Evolutionary conservation across 495 filamentous ascomycete genomes (phyloP).

Genomic region (Trichoderma reesei): DNA sequence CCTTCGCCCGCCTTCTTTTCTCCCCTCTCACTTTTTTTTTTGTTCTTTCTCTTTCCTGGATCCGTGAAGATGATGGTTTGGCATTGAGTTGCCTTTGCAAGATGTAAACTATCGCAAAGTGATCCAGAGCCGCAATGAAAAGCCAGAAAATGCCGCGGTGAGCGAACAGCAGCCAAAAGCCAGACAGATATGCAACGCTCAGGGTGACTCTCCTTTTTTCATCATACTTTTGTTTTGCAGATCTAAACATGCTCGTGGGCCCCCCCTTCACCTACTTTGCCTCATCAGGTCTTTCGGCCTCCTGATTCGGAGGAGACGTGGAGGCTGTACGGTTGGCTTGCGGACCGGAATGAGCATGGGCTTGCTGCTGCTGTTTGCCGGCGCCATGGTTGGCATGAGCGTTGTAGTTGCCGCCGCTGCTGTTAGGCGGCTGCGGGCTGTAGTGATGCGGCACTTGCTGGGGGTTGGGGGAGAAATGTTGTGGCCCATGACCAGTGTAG

Average conservation of each 20-base stretch:
- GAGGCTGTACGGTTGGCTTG: conserved; percentile 10
- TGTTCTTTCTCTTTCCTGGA: too few species aligned
- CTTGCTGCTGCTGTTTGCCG: conserved; percentile 2
- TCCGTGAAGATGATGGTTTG: not conserved
- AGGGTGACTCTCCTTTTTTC: conserved; percentile 6
- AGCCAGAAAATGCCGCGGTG: not conserved
- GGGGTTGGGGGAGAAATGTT: conserved; percentile 52
- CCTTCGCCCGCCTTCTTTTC: not conserved
- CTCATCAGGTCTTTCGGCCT: conserved; percentile 25
- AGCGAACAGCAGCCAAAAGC: conserved; percentile 5
- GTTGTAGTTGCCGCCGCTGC: conserved; percentile 43
- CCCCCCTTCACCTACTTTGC: conserved; percentile 20
- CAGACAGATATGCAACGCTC: not conserved
- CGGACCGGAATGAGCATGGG: conserved; percentile 13
- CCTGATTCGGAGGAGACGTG: conserved; percentile 22
- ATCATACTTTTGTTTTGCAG: conserved; percentile 7
- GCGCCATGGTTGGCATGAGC: conserved; percentile 35
- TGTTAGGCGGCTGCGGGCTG: conserved; percentile 45
- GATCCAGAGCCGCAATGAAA: conserved; percentile 1
- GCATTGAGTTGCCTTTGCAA: not conserved
- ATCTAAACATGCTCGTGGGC: not conserved
- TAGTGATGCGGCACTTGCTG: conserved; percentile 54
- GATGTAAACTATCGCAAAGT: conserved; percentile 5
- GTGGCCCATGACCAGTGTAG: conserved; percentile 50
- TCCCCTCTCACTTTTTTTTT: not conserved